Percentiles rank a stretch among this genome's conserved stretches.
Evolutionary conservation across 2,329 filamentous ascomycete genomes (phyloP).

Genomic region (Colletotrichum chlorophyti): DNA sequence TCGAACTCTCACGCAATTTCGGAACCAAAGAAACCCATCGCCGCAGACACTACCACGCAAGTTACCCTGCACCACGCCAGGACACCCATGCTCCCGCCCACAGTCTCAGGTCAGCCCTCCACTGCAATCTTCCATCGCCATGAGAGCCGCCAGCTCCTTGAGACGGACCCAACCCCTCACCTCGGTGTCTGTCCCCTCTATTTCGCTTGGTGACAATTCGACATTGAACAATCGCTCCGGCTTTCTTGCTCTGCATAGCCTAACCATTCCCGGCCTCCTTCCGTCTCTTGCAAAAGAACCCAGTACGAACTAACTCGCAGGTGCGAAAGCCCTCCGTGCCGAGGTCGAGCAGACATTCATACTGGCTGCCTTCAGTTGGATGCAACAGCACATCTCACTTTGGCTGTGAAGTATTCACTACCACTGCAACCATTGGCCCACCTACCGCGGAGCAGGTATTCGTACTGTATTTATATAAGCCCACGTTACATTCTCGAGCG

Average conservation of each 20-base stretch:
- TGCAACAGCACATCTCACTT: slow-evolving; percentile 1
- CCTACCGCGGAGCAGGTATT: no score
- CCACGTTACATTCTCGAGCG: no score
- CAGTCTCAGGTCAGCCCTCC: not conserved
- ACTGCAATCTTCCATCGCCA: slow-evolving; percentile 3
- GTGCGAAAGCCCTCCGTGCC: not conserved
- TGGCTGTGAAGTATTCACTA: no score
- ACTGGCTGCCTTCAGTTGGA: not conserved
- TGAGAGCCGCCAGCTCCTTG: slow-evolving; percentile 5
- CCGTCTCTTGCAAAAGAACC: not conserved
- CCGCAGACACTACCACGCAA: not conserved
- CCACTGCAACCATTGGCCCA: no score
- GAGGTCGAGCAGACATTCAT: not conserved
- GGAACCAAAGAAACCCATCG: not conserved
- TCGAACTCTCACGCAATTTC: slow-evolving; percentile 3
- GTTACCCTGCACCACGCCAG: not conserved
- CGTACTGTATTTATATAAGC: no score
- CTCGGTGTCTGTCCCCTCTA: not conserved
- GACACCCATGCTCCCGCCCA: not conserved
- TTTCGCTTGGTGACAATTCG: no score
- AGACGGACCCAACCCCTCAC: not conserved
- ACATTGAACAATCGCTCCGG: not conserved
- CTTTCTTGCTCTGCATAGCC: not conserved
- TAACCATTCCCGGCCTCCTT: not conserved
- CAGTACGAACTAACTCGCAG: not conserved